Percentiles rank a stretch among this genome's conserved stretches.
phyloP scores from a whole-genome alignment of 495 filamentous ascomycete species.

The Glarea lozoyensis region DNA sequence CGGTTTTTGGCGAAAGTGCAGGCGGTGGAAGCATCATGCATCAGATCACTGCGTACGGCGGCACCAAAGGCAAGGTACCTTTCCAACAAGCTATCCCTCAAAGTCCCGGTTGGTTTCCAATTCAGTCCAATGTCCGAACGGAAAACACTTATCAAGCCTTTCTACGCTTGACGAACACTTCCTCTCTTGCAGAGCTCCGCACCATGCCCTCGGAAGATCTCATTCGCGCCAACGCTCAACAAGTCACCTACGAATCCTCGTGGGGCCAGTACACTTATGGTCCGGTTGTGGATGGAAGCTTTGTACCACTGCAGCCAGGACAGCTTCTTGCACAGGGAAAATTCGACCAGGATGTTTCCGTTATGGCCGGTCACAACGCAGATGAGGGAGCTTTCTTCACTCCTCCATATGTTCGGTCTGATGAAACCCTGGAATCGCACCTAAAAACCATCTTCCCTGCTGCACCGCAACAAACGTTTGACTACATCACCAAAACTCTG shows the following conservation, averaged over 20 bases:
- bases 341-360: constrained; percentile 41
- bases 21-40: constrained; percentile 60
- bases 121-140: constrained; percentile 10
- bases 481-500: constrained; percentile 6
- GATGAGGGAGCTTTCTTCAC: constrained; percentile 37
- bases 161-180: constrained; percentile 19
- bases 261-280: no score
- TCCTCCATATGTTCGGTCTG: neutral
- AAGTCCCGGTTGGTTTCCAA: constrained; percentile 19
- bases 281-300: constrained; percentile 49
- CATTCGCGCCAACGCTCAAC: no score
- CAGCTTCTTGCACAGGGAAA: constrained; percentile 46
- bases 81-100: constrained; percentile 23
- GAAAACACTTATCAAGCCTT: constrained; percentile 15
- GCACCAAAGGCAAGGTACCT: constrained; percentile 16
- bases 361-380: constrained; percentile 49
- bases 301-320: constrained; percentile 46
- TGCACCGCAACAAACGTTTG: constrained; percentile 24
- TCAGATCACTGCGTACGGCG: constrained; percentile 52
- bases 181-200: constrained; percentile 39
- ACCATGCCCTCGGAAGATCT: constrained; percentile 36
- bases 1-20: constrained; percentile 63
- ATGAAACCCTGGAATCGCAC: constrained; percentile 34
- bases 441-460: constrained; percentile 51
- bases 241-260: no score